A percentile compares a stretch with the other conserved stretches of the same genome.
Evolutionary conservation across 2,329 filamentous ascomycete genomes (phyloP).

Genomic region (Cryphonectria nitschkei): DNA sequence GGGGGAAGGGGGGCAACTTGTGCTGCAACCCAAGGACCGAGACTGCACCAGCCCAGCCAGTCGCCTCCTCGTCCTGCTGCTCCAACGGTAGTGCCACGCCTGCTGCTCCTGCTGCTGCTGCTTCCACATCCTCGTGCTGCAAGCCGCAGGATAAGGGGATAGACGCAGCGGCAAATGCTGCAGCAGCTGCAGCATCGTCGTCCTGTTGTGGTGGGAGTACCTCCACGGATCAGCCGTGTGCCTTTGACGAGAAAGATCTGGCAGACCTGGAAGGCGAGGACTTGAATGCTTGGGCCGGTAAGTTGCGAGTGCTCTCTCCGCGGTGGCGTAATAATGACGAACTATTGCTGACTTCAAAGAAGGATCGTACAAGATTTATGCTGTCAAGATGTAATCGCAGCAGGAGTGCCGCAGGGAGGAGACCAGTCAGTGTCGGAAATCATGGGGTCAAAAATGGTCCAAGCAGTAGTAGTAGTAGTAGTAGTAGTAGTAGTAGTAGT

Average conservation of each 20-base stretch:
- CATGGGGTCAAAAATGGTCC: neutral
- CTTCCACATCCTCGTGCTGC: conserved; percentile 11
- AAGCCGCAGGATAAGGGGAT: conserved; percentile 31
- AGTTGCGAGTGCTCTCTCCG: conserved; percentile 32
- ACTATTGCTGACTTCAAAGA: conserved; percentile 14
- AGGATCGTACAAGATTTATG: conserved; percentile 56
- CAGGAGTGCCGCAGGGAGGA: neutral
- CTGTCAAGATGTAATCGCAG: conserved; percentile 44
- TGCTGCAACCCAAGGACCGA: conserved; percentile 31
- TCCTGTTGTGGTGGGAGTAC: conserved; percentile 21
- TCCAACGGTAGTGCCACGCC: neutral
- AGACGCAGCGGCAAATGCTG: conserved; percentile 19
- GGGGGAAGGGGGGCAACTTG: conserved; percentile 27
- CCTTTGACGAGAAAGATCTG: conserved; percentile 27
- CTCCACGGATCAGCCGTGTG: conserved; percentile 31
- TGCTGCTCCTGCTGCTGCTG: neutral
- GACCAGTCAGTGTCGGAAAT: neutral
- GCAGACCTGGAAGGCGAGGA: conserved; percentile 40
- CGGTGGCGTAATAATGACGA: neutral
- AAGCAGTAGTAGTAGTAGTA: too few species aligned
- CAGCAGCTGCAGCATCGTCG: conserved; percentile 16
- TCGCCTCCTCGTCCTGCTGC: conserved; percentile 5
- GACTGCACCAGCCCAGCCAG: conserved; percentile 20
- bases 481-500: too few species aligned
- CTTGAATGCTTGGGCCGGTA: conserved; percentile 56